Conservation (phyloP, 1,139 yeast genomes). For the Pichia sp. region DNA sequence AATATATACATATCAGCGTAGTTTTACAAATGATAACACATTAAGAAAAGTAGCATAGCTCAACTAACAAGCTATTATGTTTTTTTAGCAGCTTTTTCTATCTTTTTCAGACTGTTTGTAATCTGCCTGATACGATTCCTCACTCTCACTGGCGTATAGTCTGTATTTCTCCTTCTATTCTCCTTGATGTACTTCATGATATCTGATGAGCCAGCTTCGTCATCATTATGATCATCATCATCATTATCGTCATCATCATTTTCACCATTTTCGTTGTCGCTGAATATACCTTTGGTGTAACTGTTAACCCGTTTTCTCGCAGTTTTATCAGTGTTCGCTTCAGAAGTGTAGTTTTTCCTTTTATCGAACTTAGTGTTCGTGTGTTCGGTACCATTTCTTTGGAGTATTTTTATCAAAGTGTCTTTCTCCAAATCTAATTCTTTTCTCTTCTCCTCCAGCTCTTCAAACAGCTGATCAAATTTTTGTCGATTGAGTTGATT, state of each 20-base stretch:
- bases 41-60: no score
- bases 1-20: no score
- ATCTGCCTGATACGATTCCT: constrained; percentile 2
- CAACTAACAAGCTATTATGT: not conserved
- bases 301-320: not conserved
- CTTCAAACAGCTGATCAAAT: constrained; percentile 24
- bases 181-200: constrained; percentile 10
- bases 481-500: constrained; percentile 24
- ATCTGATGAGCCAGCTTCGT: constrained; percentile 8
- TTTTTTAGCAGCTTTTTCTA: constrained; percentile 9
- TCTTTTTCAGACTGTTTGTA: constrained; percentile 7
- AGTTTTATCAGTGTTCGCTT: not conserved
- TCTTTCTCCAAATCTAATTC: constrained; percentile 23
- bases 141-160: not conserved
- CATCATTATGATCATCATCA: constrained; percentile 7
- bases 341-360: not conserved
- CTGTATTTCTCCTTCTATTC: not conserved
- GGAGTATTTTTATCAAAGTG: constrained; percentile 8
- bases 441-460: constrained; percentile 25
- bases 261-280: not conserved
- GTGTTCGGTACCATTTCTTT: not conserved
- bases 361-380: not conserved
- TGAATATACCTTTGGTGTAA: not conserved
- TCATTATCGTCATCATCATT: not conserved
- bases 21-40: no score